Conservation (phyloP, 805 yeast genomes). For the Candida argentea region DNA sequence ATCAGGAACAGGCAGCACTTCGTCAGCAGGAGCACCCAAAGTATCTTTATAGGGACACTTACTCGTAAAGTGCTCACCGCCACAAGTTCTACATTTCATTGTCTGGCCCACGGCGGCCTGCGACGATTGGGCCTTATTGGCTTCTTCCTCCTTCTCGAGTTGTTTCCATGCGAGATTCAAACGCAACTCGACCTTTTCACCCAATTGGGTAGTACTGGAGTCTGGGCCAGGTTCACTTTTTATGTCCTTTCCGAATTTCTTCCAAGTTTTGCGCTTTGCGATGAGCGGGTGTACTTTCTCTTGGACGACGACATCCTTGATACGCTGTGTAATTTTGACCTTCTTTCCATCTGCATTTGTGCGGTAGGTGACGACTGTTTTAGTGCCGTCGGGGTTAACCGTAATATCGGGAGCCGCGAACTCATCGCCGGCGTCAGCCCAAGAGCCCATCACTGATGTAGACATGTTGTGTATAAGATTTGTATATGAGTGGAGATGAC, state of each 20-base stretch:
- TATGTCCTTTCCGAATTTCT: constrained; percentile 76
- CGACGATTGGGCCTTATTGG: constrained; percentile 34
- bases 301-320: constrained; percentile 64
- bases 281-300: constrained; percentile 78
- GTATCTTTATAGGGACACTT: constrained; percentile 95
- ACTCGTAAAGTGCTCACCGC: constrained; percentile 86
- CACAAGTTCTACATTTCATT: constrained; percentile 80
- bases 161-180: constrained; percentile 73
- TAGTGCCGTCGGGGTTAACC: constrained; percentile 79
- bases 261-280: constrained; percentile 85
- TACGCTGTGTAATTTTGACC: constrained; percentile 78
- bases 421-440: constrained; percentile 72
- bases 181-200: constrained; percentile 71
- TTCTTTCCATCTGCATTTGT: constrained; percentile 71
- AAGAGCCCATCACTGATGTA: constrained; percentile 33
- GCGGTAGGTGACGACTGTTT: constrained; percentile 72
- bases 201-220: constrained; percentile 76
- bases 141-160: constrained; percentile 63
- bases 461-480: constrained; percentile 19
- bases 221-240: constrained; percentile 76
- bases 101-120: constrained; percentile 31
- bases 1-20: constrained; percentile 33
- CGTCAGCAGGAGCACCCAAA: constrained; percentile 47
- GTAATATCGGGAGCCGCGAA: constrained; percentile 67
- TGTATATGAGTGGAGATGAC: too few relatives aligned